Evolutionary conservation across 2,329 filamentous ascomycete species (phyloP), one percentile per base, ranked within the genome.

Genomic region (Curvularia hawaiiensis): DNA sequence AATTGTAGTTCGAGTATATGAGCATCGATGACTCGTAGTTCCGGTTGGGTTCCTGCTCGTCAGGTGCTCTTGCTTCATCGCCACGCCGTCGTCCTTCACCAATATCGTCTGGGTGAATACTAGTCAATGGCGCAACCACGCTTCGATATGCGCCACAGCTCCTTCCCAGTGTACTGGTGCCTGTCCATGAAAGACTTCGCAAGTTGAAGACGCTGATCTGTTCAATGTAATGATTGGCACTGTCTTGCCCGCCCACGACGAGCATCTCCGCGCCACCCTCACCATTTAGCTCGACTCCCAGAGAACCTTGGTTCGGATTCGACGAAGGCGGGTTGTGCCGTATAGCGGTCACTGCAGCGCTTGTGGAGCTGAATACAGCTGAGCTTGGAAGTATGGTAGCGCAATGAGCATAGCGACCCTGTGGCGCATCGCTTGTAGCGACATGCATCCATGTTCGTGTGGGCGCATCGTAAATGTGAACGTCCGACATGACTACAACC

Each of bases 1-100:
- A 99, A 77, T 99, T 98, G 78, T 99, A 99, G 74, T 99, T 99
- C 24, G 94, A 98, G 76, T 99, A 99, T 45, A 99, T 96, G 61
- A 99, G 84, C 92, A 98, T 97, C 3, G 86, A 82, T 7, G 84
- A 82, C 16, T 83, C 84, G 20, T 75, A 78, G 72, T 50, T 78
- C 71, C 61, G 51, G 24, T 62, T 55, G 54, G 61, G 46, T 14
- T 52, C 35, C 63, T 53, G 74, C 74, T 57, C 78, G 70, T 69
- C 70, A 14, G 63, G 51, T 18, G 58, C 64, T 44, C 64, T 62
- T 71, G 75, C 68, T 79, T 83, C 82, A 50, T 73, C 75, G 7
- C 62, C 58, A 46, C 67, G 71, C 35, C 75, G 68, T 44, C 75
- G 74, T n/a, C 82, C 77, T 63, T 84, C 87, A 48, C 90, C 90